A percentile compares a stretch with the other conserved stretches of the same genome.
Conservation (phyloP, 331 rosid genomes). For the Ulmus americana region DNA sequence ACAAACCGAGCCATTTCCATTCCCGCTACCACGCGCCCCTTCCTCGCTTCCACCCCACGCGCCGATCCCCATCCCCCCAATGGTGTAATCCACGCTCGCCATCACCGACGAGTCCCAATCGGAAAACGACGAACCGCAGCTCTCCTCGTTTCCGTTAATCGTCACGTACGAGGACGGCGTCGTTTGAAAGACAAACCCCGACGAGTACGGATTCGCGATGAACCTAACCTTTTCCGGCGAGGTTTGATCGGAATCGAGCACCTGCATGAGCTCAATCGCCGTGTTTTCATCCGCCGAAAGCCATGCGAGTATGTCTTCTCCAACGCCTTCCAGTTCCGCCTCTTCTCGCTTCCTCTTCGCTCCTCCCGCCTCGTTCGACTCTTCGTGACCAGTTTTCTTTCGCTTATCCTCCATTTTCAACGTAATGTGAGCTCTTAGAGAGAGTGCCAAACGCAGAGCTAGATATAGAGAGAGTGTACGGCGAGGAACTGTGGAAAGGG, state of each 20-base stretch:
- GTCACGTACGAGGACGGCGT: constrained; percentile 59
- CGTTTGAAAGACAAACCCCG: constrained; percentile 39
- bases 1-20: no score
- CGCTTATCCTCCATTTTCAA: no score
- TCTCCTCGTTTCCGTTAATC: constrained; percentile 73
- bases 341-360: background rate
- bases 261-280: background rate
- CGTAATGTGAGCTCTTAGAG: no score
- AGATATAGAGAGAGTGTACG: no score
- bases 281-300: constrained; percentile 16
- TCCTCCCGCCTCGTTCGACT: no score
- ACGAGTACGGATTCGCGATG: constrained; percentile 45
- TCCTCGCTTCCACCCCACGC: constrained; percentile 18
- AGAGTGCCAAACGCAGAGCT: no score
- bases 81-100: constrained; percentile 39
- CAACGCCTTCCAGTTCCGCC: background rate
- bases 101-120: constrained; percentile 55
- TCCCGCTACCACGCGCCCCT: constrained; percentile 11
- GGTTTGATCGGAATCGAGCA: no score
- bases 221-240: constrained; percentile 32
- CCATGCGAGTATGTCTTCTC: constrained; percentile 29
- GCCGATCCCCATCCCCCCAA: constrained; percentile 3
- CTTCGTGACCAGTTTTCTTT: no score
- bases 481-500: no score
- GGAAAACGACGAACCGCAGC: constrained; percentile 77